phyloP scores from a whole-genome alignment of 169 alveolate genomes.

The Cryptosporidium felis region DNA sequence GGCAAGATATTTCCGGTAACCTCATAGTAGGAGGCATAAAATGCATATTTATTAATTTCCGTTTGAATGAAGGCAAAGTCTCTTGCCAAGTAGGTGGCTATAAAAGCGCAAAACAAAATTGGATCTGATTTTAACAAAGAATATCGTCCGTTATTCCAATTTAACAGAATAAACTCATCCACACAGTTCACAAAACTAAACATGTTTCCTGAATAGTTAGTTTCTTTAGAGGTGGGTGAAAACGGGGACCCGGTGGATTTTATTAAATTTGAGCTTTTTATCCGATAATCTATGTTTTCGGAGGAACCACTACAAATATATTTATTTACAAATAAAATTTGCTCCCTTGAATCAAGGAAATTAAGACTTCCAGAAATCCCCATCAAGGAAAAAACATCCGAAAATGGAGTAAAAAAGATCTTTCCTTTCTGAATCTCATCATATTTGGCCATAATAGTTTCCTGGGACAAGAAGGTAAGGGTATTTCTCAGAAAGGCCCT shows the following conservation, averaged over 20 bases:
- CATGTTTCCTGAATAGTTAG: background rate
- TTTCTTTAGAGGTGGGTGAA: background rate
- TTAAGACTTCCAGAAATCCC: slow-evolving; percentile 47
- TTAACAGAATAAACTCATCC: slow-evolving; percentile 15
- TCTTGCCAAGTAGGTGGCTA: slow-evolving; percentile 44
- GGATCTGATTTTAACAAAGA: slow-evolving; percentile 57
- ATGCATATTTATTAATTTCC: slow-evolving; percentile 31
- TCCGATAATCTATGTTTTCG: slow-evolving; percentile 17
- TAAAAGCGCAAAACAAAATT: slow-evolving; percentile 1
- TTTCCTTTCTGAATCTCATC: background rate
- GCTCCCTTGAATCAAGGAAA: slow-evolving; percentile 4
- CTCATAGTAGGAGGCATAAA: slow-evolving; percentile 11
- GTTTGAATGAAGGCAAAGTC: slow-evolving; percentile 4
- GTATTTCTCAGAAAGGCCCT: slow-evolving; percentile 54
- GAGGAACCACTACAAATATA: slow-evolving; percentile 53
- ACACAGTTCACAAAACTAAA: slow-evolving; percentile 43
- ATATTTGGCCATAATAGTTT: slow-evolving; percentile 24
- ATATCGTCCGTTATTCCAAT: slow-evolving; percentile 34
- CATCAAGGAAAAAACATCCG: slow-evolving; percentile 40
- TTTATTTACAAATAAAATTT: slow-evolving; percentile 12
- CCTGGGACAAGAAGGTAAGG: slow-evolving; percentile 36
- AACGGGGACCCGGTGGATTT: slow-evolving; percentile 2
- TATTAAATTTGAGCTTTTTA: background rate
- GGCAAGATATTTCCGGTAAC: slow-evolving; percentile 21
- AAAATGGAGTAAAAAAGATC: slow-evolving; percentile 9